Evolutionary conservation across 148 eudicot species (phyloP), one percentile per base, ranked within the genome.

Genomic region (Rhododendron vialii): DNA sequence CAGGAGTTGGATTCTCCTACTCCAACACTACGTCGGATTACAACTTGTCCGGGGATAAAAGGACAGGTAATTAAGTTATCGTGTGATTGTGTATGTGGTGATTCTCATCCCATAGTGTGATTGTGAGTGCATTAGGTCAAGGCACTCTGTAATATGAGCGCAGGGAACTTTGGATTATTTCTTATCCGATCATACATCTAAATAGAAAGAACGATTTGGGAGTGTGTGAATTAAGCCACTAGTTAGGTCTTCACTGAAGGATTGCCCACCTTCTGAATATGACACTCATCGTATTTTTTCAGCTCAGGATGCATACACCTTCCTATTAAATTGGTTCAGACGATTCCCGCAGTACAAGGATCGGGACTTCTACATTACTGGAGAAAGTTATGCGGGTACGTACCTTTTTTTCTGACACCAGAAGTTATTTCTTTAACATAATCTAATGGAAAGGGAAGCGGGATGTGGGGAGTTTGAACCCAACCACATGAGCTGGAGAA

Each of bases 1-100:
- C 90, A 28, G 93, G 93, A 15, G 90, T 89, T 89, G 91, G 93
- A 77, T 91, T 91, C 82, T 91, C 91, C 14, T 89, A 90, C 88
- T 90, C 92, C 3, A 91, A 91, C 63, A 89, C 85, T 26, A 33
- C 92, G 43, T 87, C 90, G 3, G 91, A 90, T 77, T 90, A 91
- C n/a, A 15, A 65, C 20, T 24, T n/a, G 22, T 83, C 84, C 5
- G 90, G 89, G 38, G 93, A 88, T 78, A 71, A 24, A 78, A 28
- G 83, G 81, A 91, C 93, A n/a, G 85, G 85, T 71, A 71, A 71
- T 71, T 45, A n/a, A n/a, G 53, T 63, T 12, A 26, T n/a, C 73
- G 0, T 65, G 30, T 65, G 73, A 65, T n/a, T n/a, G 13, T 65
- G 33, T 10, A 65, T 65, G 12, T 65, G 30, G 30, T 9, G 73